Percentiles rank a stretch among this genome's conserved stretches.
Conservation (phyloP, 805 yeast species). For the Myxozyma vanderwaltii region DNA sequence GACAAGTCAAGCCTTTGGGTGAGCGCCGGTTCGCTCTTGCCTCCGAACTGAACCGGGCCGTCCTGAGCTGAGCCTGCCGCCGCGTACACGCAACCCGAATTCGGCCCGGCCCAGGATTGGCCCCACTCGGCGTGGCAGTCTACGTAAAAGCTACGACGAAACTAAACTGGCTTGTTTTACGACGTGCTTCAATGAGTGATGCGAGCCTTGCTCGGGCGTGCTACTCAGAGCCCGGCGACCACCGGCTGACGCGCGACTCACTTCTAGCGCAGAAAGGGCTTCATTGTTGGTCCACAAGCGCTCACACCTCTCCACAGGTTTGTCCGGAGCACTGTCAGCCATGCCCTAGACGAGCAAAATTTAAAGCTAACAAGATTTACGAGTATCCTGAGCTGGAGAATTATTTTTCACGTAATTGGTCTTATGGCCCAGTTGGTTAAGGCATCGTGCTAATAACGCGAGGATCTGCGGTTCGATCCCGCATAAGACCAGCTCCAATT, state of each 20-base stretch:
- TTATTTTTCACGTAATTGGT: slow-evolving; percentile 19
- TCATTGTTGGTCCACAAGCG: background rate
- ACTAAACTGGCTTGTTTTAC: too few relatives aligned
- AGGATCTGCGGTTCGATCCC: slow-evolving; percentile 37
- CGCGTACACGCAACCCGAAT: too few relatives aligned
- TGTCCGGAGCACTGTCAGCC: slow-evolving; percentile 5
- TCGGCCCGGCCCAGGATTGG: too few relatives aligned
- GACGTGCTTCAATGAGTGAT: too few relatives aligned
- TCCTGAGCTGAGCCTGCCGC: too few relatives aligned
- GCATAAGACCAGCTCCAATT: slow-evolving; percentile 34
- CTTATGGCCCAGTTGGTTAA: slow-evolving; percentile 37
- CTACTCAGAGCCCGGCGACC: too few relatives aligned
- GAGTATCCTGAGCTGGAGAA: background rate
- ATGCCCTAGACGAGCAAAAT: background rate
- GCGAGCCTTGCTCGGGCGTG: too few relatives aligned
- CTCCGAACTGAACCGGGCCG: slow-evolving; percentile 2
- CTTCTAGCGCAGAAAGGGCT: too few relatives aligned
- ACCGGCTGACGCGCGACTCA: too few relatives aligned
- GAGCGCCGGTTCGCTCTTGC: slow-evolving; percentile 13
- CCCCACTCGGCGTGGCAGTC: too few relatives aligned
- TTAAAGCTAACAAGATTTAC: background rate
- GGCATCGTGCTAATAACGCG: slow-evolving; percentile 37
- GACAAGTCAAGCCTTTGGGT: slow-evolving; percentile 7
- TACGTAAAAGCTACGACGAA: too few relatives aligned
- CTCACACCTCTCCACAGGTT: background rate